phyloP scores from a whole-genome alignment of 345 rosid genomes.

The Heritiera fomes region DNA sequence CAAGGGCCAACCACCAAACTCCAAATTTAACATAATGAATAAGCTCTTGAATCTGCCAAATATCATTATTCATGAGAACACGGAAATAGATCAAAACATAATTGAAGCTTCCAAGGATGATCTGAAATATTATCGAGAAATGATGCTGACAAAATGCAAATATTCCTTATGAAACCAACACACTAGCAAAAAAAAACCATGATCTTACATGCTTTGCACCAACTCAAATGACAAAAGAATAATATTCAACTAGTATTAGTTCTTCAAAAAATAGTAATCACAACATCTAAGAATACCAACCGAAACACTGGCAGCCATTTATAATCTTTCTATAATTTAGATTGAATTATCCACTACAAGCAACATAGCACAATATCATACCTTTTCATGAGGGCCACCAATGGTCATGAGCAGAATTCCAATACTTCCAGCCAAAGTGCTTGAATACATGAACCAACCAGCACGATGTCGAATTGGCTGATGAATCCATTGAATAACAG shows the following conservation, averaged over 20 bases:
- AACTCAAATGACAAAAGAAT: not conserved
- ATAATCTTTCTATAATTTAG: not conserved
- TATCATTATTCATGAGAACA: conserved; percentile 2
- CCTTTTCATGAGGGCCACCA: conserved; percentile 79
- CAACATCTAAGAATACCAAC: not conserved
- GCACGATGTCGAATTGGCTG: conserved; percentile 52
- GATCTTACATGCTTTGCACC: not conserved
- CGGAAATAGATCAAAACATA: not conserved
- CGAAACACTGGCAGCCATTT: not conserved
- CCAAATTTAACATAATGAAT: conserved; percentile 64
- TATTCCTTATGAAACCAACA: conserved; percentile 5
- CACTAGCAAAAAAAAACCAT: not conserved
- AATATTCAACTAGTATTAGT: not conserved
- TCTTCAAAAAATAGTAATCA: not conserved
- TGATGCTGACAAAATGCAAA: not conserved
- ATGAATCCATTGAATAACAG: conserved; percentile 51
- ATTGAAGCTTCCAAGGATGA: not conserved
- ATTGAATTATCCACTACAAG: not conserved
- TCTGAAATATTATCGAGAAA: not conserved
- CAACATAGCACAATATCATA: conserved; percentile 29
- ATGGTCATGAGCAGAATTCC: conserved; percentile 56
- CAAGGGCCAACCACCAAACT: conserved; percentile 89
- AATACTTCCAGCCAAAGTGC: conserved; percentile 35
- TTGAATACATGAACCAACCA: conserved; percentile 60
- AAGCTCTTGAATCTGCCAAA: conserved; percentile 78